phyloP scores from a whole-genome alignment of 148 eudicot genomes.

The Rhododendron ovatum region DNA sequence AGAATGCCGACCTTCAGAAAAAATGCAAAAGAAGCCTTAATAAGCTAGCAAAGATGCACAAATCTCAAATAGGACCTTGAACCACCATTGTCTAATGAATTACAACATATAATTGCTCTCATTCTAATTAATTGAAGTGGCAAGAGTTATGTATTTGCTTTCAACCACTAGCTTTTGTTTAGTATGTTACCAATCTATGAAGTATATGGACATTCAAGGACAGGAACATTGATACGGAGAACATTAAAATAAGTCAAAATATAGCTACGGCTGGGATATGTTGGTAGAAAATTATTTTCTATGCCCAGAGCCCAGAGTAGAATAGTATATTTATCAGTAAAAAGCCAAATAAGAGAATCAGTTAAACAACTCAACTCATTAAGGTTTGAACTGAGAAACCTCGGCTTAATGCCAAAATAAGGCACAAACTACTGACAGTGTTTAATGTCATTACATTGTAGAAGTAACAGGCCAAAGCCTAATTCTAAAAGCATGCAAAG shows the following conservation, averaged over 20 bases:
- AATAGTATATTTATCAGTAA: background rate
- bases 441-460: background rate
- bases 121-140: background rate
- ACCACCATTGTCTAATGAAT: background rate
- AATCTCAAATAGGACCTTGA: constrained; percentile 2
- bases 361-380: background rate
- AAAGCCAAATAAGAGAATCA: background rate
- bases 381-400: background rate
- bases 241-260: background rate
- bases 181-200: background rate
- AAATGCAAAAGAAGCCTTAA: background rate
- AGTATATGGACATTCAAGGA: background rate
- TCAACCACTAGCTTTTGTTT: background rate
- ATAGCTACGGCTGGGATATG: background rate
- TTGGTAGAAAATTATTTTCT: background rate
- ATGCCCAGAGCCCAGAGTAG: background rate
- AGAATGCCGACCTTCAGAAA: background rate
- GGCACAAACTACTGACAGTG: background rate
- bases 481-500: background rate
- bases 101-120: background rate
- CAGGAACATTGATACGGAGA: background rate
- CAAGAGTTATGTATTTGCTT: background rate
- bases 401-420: background rate
- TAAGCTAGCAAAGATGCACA: background rate
- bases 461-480: background rate